These are phyloP conservation scores for Hypoxylon sp. DNA, from an alignment of 2,329 filamentous ascomycete genomes.

Conservation along the genomic window DNA sequence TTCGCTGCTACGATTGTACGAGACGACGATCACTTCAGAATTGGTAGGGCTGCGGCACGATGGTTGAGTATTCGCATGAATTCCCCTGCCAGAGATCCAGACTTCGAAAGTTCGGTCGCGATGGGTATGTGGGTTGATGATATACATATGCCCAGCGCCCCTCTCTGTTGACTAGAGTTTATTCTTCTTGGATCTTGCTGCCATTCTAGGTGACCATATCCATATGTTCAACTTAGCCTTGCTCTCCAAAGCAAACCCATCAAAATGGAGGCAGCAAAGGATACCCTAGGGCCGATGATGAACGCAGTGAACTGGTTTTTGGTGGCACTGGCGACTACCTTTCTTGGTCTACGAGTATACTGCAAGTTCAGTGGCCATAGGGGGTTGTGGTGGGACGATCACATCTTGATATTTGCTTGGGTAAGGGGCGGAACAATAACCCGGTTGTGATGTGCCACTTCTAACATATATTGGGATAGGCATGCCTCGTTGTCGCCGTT, in stretches of 20 bases:
- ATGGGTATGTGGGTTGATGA: slow-evolving; percentile 23
- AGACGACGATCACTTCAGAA: slow-evolving; percentile 29
- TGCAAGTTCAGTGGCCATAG: slow-evolving; percentile 46
- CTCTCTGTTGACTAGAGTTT: slow-evolving; percentile 16
- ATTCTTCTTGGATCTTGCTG: slow-evolving; percentile 27
- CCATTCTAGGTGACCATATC: slow-evolving; percentile 10
- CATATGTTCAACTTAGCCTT: slow-evolving; percentile 16
- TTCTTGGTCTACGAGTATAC: slow-evolving; percentile 44
- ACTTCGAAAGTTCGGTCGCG: slow-evolving; percentile 8
- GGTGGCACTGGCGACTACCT: slow-evolving; percentile 37
- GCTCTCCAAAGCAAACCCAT: slow-evolving; percentile 7
- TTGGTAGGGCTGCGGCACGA: slow-evolving; percentile 11
- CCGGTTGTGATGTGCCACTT: not conserved
- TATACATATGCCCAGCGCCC: slow-evolving; percentile 30
- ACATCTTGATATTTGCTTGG: slow-evolving; percentile 44
- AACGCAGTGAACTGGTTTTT: slow-evolving; percentile 47
- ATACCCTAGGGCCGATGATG: slow-evolving; percentile 43
- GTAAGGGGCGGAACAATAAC: slow-evolving; percentile 26
- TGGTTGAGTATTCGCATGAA: slow-evolving; percentile 9
- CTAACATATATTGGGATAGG: slow-evolving; percentile 15
- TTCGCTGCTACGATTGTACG: slow-evolving; percentile 4
- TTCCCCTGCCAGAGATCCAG: slow-evolving; percentile 25
- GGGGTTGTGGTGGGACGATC: slow-evolving; percentile 49
- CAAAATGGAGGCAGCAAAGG: slow-evolving; percentile 36
- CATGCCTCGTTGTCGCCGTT: slow-evolving; percentile 36